These are phyloP conservation scores for Brassica nigra DNA, from an alignment of 345 rosid species.

Conservation along the genomic window DNA sequence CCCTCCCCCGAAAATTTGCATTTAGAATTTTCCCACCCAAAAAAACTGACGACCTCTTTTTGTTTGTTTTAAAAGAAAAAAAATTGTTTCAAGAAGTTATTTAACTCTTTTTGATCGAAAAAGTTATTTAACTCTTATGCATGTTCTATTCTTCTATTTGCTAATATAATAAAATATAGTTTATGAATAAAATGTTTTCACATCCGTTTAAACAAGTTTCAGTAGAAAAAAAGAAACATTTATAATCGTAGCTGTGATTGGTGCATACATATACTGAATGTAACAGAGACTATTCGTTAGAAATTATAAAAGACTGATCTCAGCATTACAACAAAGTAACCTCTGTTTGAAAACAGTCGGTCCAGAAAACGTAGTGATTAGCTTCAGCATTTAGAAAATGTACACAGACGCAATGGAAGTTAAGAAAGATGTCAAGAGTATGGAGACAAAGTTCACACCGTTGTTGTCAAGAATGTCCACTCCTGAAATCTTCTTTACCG, in stretches of 20 bases:
- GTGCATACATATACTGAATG: background rate
- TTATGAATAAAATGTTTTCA: background rate
- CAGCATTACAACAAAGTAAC: conserved; percentile 15
- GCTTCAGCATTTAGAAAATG: conserved; percentile 60
- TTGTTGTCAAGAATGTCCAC: conserved; percentile 87
- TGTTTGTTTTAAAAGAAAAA: background rate
- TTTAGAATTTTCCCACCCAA: background rate
- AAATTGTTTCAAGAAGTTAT: too few relatives aligned
- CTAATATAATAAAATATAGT: too few relatives aligned
- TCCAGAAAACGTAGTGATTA: background rate
- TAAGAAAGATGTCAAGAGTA: conserved; percentile 61
- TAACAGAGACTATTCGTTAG: background rate
- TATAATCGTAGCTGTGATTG: background rate
- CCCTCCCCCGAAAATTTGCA: background rate
- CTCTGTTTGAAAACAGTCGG: background rate
- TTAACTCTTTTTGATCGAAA: too few relatives aligned
- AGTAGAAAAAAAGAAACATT: too few relatives aligned
- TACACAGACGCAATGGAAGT: conserved; percentile 59
- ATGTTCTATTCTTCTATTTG: too few relatives aligned
- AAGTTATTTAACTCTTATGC: too few relatives aligned
- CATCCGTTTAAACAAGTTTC: background rate
- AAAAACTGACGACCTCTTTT: background rate
- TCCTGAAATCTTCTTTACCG: conserved; percentile 88
- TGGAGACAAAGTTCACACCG: conserved; percentile 78
- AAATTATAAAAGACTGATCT: background rate